Conservation (phyloP, 179 eudicot genomes). For the Heliamphora pulchella region DNA sequence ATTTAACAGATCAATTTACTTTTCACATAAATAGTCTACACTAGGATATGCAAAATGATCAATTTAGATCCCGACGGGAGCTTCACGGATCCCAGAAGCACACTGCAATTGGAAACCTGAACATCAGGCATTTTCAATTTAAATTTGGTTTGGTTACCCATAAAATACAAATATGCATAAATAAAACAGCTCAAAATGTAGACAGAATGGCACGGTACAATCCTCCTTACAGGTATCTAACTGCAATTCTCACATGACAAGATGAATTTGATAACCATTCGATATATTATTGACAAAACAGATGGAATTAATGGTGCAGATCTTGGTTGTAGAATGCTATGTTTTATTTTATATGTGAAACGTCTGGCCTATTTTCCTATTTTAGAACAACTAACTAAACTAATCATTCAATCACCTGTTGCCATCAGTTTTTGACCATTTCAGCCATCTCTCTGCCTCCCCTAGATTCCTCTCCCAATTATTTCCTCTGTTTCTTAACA, state of each 20-base stretch:
- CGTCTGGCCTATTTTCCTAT: neutral
- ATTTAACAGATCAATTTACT: no score
- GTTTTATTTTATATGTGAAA: neutral
- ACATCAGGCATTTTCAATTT: no score
- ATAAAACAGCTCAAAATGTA: no score
- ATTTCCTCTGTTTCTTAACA: neutral
- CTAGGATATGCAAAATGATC: no score
- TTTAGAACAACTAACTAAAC: neutral
- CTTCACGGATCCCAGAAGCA: no score
- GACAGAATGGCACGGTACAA: no score
- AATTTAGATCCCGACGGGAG: no score
- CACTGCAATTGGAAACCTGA: no score
- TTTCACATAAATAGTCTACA: no score
- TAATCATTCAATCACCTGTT: neutral
- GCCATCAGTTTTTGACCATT: neutral
- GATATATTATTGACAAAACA: neutral
- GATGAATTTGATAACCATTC: neutral
- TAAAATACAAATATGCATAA: no score
- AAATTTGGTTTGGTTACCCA: no score
- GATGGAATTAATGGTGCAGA: neutral
- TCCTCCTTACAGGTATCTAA: neutral
- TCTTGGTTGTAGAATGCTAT: neutral
- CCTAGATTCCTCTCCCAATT: neutral
- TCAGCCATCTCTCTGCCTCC: conserved; percentile 12
- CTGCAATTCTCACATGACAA: neutral